Base-by-base conservation (phyloP, 805 yeast species). In the Hemisphaericaspora nanyangensis region DNA sequence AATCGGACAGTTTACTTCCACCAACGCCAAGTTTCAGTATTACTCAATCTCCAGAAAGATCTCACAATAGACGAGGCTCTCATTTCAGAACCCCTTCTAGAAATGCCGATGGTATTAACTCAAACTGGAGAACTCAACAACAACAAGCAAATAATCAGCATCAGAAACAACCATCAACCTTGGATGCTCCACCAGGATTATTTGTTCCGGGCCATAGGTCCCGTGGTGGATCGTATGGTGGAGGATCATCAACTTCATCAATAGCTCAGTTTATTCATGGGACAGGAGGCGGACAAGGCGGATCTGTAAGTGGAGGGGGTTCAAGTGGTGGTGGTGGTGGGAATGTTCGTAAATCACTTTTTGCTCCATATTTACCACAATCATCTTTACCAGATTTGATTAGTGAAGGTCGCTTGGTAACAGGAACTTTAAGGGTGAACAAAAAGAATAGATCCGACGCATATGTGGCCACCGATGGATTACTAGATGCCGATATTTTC, bases 361-460 rank as follows among this genome's bases (percentile, higher is more conserved):
- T 93, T 68, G 95, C 97, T 12, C 99, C 99, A 5, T 93, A 93
- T 56, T 73, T 93, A 37, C 96, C 98, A 4, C 99, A 93, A 56
- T 83, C 89, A 3, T 80, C 95, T 3, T 77, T 93, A 34, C 98
- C 98, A 2, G 95, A 82, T 18, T 70, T 93, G 43, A 82, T 93
- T 32, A 77, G 79, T 46, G 96, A 91, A 47, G 98, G 98, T 16
- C 78, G 89, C 47, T 71, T 93, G 38, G 98, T 93, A 6, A 82
- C 95, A 3, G 99, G 99, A 51, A 84, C 83, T 19, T 70, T 93
- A 52, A 77, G 99, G 48, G 99, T 93, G 31, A 93, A 93, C 66
- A 90, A 89, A 63, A 93, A 93, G 63, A 93, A 93, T 60, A 76
- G 99, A 52, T 88, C 96, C 1, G 98, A 93, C 64, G 99, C 99